phyloP scores from a whole-genome alignment of 805 yeast genomes.

The Wickerhamomyces queroliae region DNA sequence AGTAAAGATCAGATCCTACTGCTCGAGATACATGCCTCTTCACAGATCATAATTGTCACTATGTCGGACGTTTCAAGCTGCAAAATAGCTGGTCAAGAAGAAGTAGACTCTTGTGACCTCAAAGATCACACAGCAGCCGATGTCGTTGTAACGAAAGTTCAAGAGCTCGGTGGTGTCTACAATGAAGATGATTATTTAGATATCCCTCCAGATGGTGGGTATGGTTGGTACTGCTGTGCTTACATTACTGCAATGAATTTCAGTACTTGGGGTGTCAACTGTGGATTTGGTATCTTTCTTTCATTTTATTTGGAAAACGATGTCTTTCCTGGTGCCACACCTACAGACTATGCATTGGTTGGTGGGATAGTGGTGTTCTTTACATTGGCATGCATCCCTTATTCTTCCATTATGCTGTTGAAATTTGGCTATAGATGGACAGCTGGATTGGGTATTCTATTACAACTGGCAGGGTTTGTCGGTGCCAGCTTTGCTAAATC shows the following conservation, averaged over 20 bases:
- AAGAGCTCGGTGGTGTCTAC: slow-evolving; percentile 12
- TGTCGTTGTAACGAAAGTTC: too few relatives aligned
- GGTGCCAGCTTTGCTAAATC: slow-evolving; percentile 46
- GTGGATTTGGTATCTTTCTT: slow-evolving; percentile 49
- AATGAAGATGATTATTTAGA: slow-evolving; percentile 28
- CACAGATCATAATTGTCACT: too few relatives aligned
- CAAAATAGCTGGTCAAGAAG: too few relatives aligned
- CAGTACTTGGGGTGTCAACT: slow-evolving; percentile 32
- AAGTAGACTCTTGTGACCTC: too few relatives aligned
- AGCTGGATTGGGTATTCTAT: slow-evolving; percentile 30
- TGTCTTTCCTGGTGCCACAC: slow-evolving; percentile 42
- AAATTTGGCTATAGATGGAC: slow-evolving; percentile 37
- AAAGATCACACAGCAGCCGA: too few relatives aligned
- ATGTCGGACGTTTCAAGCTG: too few relatives aligned
- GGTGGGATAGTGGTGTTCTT: slow-evolving; percentile 49
- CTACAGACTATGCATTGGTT: slow-evolving; percentile 47
- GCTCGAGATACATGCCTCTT: too few relatives aligned
- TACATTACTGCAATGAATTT: slow-evolving; percentile 26
- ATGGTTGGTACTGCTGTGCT: slow-evolving; percentile 44
- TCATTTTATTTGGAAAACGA: slow-evolving; percentile 37
- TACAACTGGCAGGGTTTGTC: slow-evolving; percentile 43
- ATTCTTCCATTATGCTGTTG: slow-evolving; percentile 34
- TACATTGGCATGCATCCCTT: slow-evolving; percentile 48
- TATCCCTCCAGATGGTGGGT: slow-evolving; percentile 38
- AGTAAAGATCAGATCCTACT: too few relatives aligned